Conservation (phyloP, 345 rosid genomes). For the Syzygium oleosum region DNA sequence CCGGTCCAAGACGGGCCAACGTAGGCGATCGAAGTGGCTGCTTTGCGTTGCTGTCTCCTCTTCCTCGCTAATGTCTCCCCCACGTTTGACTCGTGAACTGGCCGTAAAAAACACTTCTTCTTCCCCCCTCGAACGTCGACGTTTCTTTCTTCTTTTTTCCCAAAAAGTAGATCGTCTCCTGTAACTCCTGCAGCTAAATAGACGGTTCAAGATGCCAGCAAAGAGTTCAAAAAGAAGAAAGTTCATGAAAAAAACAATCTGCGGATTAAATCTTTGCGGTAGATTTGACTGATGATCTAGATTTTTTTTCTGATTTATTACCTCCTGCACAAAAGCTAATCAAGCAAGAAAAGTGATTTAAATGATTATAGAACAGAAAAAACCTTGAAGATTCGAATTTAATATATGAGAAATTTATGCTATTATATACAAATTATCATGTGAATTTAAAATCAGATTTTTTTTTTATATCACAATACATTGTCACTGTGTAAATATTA, state of each 20-base stretch:
- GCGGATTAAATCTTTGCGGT: not conserved
- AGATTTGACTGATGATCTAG: not conserved
- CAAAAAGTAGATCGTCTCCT: not conserved
- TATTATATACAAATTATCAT: not conserved
- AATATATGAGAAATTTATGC: not conserved
- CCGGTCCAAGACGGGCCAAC: not conserved
- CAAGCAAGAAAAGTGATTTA: not conserved
- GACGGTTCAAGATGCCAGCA: not conserved
- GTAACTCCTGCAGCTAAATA: not conserved
- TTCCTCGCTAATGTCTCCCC: not conserved
- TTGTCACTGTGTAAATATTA: not conserved
- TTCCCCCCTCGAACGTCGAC: not conserved
- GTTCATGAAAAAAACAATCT: not conserved
- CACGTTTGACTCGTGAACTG: not conserved
- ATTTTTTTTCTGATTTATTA: not conserved
- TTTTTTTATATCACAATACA: not conserved
- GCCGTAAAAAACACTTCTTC: not conserved
- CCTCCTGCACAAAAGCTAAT: not conserved
- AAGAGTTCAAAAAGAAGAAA: not conserved
- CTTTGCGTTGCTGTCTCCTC: not conserved
- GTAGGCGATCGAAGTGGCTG: not conserved
- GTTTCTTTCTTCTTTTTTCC: not conserved
- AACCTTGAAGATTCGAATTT: not conserved
- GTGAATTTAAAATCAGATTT: not conserved
- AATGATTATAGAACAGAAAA: not conserved